These are phyloP conservation scores for Diaporthe nobilis DNA, from an alignment of 2,329 filamentous ascomycete genomes.

Conservation along the genomic window DNA sequence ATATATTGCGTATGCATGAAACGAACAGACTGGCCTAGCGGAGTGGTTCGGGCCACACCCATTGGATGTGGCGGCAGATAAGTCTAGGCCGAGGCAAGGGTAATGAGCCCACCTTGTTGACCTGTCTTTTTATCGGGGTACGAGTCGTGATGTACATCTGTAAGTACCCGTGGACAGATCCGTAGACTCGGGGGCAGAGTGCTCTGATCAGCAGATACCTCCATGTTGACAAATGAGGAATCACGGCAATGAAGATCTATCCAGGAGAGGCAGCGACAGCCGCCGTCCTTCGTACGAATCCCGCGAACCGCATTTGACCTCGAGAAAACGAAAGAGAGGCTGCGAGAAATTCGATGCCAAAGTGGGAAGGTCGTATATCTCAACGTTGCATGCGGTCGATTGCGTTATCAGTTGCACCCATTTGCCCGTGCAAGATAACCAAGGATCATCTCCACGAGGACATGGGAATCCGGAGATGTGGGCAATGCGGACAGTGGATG, in stretches of 20 bases:
- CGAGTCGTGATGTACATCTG: not conserved
- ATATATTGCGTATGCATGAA: not conserved
- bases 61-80: not conserved
- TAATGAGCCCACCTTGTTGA: not conserved
- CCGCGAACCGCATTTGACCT: not conserved
- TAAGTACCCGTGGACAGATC: not conserved
- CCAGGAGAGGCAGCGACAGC: not conserved
- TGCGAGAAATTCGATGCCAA: not conserved
- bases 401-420: not conserved
- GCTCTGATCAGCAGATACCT: not conserved
- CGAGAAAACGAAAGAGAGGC: not conserved
- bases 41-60: not conserved
- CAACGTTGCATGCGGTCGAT: constrained; percentile 2
- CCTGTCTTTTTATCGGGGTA: not conserved
- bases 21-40: not conserved
- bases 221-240: not conserved
- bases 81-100: not conserved
- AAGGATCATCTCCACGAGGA: not conserved
- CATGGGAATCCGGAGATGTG: not conserved
- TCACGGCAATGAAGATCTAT: not conserved
- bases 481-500: not conserved
- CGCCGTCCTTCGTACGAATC: not conserved
- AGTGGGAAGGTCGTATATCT: not conserved
- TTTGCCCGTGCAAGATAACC: not conserved
- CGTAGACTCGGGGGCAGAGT: not conserved